Base-by-base conservation (phyloP, 805 yeast genomes). In the Phaffomyces opuntiae region DNA sequence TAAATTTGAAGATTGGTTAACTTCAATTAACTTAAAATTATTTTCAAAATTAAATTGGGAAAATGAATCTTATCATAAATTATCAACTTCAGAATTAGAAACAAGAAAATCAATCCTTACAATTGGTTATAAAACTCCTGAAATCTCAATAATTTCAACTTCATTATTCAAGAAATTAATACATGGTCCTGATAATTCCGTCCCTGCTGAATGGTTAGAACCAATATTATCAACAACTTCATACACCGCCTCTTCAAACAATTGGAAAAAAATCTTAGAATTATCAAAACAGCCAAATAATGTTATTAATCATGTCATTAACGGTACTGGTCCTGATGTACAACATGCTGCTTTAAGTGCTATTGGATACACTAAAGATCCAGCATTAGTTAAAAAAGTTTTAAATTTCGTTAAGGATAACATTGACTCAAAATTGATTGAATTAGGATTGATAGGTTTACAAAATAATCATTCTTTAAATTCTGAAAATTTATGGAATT, bases 211-310 rank as follows among this genome's bases (percentile, higher is more conserved):
- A 49, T 51, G 83, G 17, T 56, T 78, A 16, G 62, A 69, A 9
- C 65, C 76, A 26, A 63, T 72, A 7, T 62, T 81, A 42, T 65
- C 70, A 12, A 61, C 73, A 11, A 61, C 69, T 4, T 64, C 78
- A 32, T 58, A 63, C 27, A 61, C 63, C 37, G 64, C 65, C 34
- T 74, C 56, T 21, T 53, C 58, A 11, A 62, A 77, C 51, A 80
- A 78, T 34, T 83, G 81, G 72, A 83, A 83, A 60, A 80, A 75
- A 52, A 63, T 81, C 7, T 62, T 74, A 32, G 77, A 76, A 31
- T 58, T 81, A 17, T 75, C 73, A 12, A 78, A 78, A 50, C 70
- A 71, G 46, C 68, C 81, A 7, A 67, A 72, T 38, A 69, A 69
- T 3, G 71, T 78, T 6, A 65, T 66, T 11, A 64, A 63, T 11